Evolutionary conservation across 352 stramenopile genomes (phyloP).

Genomic region (Blastocystis sp.): DNA sequence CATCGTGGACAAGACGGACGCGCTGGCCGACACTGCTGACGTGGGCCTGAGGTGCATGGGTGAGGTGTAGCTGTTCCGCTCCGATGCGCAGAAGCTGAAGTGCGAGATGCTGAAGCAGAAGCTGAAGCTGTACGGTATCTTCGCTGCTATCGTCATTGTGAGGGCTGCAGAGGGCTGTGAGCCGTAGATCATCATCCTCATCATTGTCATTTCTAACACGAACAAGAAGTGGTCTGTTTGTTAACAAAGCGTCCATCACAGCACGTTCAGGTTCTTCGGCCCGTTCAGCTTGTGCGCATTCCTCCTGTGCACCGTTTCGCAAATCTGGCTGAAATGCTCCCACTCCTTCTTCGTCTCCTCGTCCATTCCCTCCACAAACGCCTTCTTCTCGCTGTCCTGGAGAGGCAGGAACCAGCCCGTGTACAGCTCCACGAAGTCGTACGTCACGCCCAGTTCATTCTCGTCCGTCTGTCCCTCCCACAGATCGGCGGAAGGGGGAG

Average conservation of each 20-base stretch:
- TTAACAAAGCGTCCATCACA: neutral
- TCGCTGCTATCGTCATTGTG: conserved; percentile 51
- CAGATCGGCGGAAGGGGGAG: conserved; percentile 63
- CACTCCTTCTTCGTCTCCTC: conserved; percentile 24
- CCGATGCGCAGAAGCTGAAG: conserved; percentile 63
- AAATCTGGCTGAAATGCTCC: conserved; percentile 8
- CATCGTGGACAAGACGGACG: conserved; percentile 61
- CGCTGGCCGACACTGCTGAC: conserved; percentile 70
- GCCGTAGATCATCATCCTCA: conserved; percentile 36
- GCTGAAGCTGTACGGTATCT: conserved; percentile 47
- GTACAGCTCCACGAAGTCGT: conserved; percentile 63
- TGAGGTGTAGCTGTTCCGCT: conserved; percentile 40
- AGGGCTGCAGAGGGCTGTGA: neutral
- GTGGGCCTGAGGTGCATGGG: neutral
- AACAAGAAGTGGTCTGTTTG: conserved; percentile 20
- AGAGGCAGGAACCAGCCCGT: conserved; percentile 37
- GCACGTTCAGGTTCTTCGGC: conserved; percentile 37
- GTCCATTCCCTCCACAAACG: conserved; percentile 23
- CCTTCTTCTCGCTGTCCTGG: neutral
- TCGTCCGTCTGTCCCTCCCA: conserved; percentile 68
- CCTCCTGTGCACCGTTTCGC: neutral
- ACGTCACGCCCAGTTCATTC: conserved; percentile 63
- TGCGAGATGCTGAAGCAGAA: conserved; percentile 60
- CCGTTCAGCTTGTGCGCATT: conserved; percentile 30
- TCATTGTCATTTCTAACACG: conserved; percentile 35